Percentiles rank a stretch among this genome's conserved stretches.
phyloP scores from a whole-genome alignment of 2,329 filamentous ascomycete species.

The Oidium heveae region DNA sequence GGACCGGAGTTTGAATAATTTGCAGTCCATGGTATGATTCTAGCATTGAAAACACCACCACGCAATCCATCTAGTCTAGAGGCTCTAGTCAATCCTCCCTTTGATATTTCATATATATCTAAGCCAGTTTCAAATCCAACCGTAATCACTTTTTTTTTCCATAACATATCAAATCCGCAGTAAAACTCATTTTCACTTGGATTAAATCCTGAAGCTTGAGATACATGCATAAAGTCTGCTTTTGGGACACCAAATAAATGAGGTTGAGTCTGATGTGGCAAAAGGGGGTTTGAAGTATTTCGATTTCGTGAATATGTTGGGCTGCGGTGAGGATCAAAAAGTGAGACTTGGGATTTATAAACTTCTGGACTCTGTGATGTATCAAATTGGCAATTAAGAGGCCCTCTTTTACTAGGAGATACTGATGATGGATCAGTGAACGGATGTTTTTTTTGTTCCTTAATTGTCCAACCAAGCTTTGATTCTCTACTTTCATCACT shows the following conservation, averaged over 20 bases:
- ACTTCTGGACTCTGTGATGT: conserved; percentile 19
- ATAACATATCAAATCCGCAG: conserved; percentile 55
- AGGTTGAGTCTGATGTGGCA: conserved; percentile 49
- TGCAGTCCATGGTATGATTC: conserved; percentile 48
- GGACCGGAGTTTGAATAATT: conserved; percentile 25
- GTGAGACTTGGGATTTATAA: conserved; percentile 20
- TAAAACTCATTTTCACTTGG: conserved; percentile 48
- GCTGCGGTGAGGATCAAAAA: conserved; percentile 19
- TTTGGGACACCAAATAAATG: conserved; percentile 58
- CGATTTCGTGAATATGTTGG: conserved; percentile 27
- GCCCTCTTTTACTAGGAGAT: conserved; percentile 18
- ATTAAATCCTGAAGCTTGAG: conserved; percentile 26
- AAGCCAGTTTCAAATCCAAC: conserved; percentile 61
- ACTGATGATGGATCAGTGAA: conserved; percentile 9
- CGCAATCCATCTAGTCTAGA: conserved; percentile 51
- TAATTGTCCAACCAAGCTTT: conserved; percentile 10
- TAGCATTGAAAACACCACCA: conserved; percentile 59
- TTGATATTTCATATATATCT: conserved; percentile 49
- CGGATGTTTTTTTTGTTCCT: conserved; percentile 11
- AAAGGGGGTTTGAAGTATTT: conserved; percentile 30
- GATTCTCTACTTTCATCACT: conserved; percentile 12
- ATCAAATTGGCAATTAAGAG: conserved; percentile 26
- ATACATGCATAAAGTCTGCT: conserved; percentile 32
- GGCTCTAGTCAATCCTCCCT: conserved; percentile 42
- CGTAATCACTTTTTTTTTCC: conserved; percentile 40